phyloP scores from a whole-genome alignment of 192 early-diverging fungal genomes.

The Entophlyctis luteolus region DNA sequence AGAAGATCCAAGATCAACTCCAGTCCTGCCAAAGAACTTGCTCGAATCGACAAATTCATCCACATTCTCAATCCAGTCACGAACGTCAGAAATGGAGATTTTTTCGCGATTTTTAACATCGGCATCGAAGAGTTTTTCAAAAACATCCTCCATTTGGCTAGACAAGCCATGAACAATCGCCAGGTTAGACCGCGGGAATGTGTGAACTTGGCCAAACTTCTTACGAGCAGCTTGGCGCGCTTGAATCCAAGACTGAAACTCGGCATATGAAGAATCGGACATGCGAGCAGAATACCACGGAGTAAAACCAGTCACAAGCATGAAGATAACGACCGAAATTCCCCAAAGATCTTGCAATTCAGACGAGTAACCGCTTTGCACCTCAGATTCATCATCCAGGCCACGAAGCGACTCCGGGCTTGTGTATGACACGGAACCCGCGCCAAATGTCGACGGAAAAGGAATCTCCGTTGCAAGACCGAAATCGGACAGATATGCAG shows the following conservation, averaged over 20 bases:
- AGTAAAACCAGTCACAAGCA: constrained; percentile 72
- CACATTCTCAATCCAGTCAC: background rate
- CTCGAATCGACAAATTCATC: background rate
- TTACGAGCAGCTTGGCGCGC: background rate
- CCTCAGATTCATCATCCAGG: constrained; percentile 38
- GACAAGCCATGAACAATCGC: background rate
- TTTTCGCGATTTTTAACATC: background rate
- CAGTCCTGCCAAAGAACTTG: background rate
- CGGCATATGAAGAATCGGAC: constrained; percentile 69
- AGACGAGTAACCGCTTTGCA: constrained; percentile 41
- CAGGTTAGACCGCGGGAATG: background rate
- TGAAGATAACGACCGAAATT: constrained; percentile 71
- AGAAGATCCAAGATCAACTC: background rate
- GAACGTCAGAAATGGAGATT: background rate
- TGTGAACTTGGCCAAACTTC: background rate
- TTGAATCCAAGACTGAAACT: constrained; percentile 21
- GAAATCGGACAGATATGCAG: constrained; percentile 82
- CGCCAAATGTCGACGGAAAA: constrained; percentile 75
- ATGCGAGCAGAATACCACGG: constrained; percentile 57
- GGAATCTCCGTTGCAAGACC: constrained; percentile 80
- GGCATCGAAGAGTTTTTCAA: constrained; percentile 1
- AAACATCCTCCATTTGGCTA: background rate
- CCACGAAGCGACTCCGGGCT: constrained; percentile 62
- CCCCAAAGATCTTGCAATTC: constrained; percentile 73
- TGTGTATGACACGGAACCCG: constrained; percentile 86